A percentile compares a stretch with the other conserved stretches of the same genome.
Conservation (phyloP, 2,329 filamentous ascomycete species). For the Albophoma yamanashiensis region DNA sequence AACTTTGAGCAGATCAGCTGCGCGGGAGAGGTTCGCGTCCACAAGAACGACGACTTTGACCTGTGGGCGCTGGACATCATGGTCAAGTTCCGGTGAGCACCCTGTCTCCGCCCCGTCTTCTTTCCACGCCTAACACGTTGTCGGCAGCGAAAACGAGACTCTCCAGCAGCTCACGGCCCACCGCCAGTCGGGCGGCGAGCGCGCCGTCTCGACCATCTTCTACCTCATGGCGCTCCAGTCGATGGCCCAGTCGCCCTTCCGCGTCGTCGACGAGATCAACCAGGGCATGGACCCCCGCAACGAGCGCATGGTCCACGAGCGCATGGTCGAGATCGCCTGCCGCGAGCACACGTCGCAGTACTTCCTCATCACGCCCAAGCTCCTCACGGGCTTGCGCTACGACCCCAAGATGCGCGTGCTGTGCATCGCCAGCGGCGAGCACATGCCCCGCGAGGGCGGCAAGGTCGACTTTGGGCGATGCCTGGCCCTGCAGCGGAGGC, state of each 20-base stretch:
- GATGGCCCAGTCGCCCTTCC: conserved; percentile 88
- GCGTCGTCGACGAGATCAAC: conserved; percentile 98
- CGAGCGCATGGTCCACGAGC: conserved; percentile 94
- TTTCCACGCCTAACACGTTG: background rate
- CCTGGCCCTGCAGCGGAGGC: conserved; percentile 29
- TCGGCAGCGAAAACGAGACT: conserved; percentile 59
- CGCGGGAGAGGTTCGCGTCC: conserved; percentile 77
- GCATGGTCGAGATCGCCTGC: conserved; percentile 97
- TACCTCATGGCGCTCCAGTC: conserved; percentile 97
- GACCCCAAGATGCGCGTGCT: conserved; percentile 86
- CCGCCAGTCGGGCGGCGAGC: conserved; percentile 91
- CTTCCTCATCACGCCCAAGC: conserved; percentile 95
- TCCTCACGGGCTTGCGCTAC: conserved; percentile 77
- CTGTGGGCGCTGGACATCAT: conserved; percentile 89
- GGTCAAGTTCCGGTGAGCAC: conserved; percentile 78
- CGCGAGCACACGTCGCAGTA: conserved; percentile 72
- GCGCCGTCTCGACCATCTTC: conserved; percentile 94
- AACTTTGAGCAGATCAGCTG: conserved; percentile 94
- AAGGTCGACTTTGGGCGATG: conserved; percentile 39
- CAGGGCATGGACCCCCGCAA: conserved; percentile 99
- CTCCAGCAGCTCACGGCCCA: conserved; percentile 82
- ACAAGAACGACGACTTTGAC: conserved; percentile 90
- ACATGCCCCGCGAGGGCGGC: conserved; percentile 45
- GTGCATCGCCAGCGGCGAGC: conserved; percentile 84
- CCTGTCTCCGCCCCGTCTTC: background rate